These are phyloP conservation scores for Wickerhamiella azymoides DNA, from an alignment of 805 yeast species.

Conservation along the genomic window DNA sequence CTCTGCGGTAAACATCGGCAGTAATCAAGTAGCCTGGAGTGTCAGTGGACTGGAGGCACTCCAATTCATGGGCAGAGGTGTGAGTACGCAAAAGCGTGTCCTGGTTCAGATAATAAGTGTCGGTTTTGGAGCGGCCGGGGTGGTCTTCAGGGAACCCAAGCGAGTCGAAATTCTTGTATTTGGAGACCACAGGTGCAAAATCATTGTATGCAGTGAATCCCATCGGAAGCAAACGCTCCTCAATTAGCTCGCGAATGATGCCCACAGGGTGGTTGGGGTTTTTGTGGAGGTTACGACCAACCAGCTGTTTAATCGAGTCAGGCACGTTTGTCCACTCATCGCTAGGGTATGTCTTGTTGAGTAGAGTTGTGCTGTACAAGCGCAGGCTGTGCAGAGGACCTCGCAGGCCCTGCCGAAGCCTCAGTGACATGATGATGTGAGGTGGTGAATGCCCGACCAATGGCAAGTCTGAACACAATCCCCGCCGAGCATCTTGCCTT, in stretches of 20 bases:
- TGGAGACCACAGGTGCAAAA: conserved; percentile 72
- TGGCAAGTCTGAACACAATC: too few species aligned
- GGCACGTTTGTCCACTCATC: conserved; percentile 85
- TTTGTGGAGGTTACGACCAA: conserved; percentile 61
- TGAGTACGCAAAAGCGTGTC: conserved; percentile 71
- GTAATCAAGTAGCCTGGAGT: conserved; percentile 84
- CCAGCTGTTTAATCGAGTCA: conserved; percentile 49
- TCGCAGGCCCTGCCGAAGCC: neutral
- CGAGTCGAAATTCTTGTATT: conserved; percentile 76
- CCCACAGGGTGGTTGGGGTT: conserved; percentile 79
- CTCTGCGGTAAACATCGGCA: conserved; percentile 93
- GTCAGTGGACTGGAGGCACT: conserved; percentile 51
- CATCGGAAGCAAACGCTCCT: conserved; percentile 44
- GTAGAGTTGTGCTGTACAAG: conserved; percentile 22
- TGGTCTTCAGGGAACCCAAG: conserved; percentile 85
- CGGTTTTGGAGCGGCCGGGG: conserved; percentile 85
- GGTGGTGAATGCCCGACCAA: neutral
- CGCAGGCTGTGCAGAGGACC: neutral
- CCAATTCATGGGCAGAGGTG: conserved; percentile 91
- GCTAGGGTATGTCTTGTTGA: conserved; percentile 38
- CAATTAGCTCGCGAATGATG: conserved; percentile 62
- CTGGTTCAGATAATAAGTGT: conserved; percentile 79
- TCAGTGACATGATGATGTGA: neutral
- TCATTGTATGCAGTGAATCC: conserved; percentile 65
- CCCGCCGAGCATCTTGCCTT: too few species aligned